Conservation (phyloP, 192 early-diverging fungal genomes). For the Phycomyces blakesleeanus region DNA sequence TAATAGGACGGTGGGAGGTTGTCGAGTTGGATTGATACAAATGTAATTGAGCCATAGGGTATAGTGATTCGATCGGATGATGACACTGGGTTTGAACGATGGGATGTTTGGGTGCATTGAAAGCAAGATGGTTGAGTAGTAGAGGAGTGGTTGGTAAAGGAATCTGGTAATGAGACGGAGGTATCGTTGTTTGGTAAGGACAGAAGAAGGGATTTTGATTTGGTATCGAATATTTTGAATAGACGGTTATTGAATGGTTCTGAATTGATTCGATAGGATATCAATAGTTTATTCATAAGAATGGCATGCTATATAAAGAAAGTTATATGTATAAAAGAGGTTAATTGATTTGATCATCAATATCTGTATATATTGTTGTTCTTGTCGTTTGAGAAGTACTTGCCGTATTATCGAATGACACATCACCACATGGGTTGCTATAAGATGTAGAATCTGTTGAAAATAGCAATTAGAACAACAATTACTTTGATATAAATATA, state of each 20-base stretch:
- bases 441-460: too few relatives aligned
- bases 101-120: conserved; percentile 9
- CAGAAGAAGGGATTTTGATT: conserved; percentile 14
- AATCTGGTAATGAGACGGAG: conserved; percentile 5
- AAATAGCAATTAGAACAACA: too few relatives aligned
- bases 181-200: conserved; percentile 8
- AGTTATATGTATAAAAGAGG: too few relatives aligned
- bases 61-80: conserved; percentile 16
- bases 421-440: too few relatives aligned
- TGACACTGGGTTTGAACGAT: conserved; percentile 1
- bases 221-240: conserved; percentile 9
- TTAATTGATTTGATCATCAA: too few relatives aligned
- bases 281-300: not conserved
- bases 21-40: conserved; percentile 20
- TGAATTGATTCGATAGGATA: not conserved
- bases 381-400: too few relatives aligned
- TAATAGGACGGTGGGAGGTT: not conserved
- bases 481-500: too few relatives aligned
- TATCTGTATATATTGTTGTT: too few relatives aligned
- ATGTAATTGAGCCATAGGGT: conserved; percentile 29
- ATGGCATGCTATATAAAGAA: too few relatives aligned
- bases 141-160: too few relatives aligned
- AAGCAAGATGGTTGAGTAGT: conserved; percentile 18
- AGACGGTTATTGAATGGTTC: too few relatives aligned
- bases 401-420: too few relatives aligned